Conservation (phyloP, 2,329 filamentous ascomycete species). For the Talaromyces albobiverticillius region DNA sequence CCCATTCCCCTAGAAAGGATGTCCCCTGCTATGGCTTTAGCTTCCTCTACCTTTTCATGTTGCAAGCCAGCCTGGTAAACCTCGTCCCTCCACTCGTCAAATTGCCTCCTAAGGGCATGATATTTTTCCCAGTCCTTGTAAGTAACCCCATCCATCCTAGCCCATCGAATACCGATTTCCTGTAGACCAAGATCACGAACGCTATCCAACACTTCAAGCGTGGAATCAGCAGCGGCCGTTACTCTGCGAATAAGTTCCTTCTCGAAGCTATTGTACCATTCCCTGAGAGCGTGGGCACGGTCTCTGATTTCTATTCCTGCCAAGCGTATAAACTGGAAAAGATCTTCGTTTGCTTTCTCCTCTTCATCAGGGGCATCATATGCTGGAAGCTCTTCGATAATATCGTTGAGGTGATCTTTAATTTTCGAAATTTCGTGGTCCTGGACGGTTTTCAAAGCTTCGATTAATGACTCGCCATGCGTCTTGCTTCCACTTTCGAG, state of each 20-base stretch:
- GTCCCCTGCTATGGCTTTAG: conserved; percentile 64
- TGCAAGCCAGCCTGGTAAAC: conserved; percentile 72
- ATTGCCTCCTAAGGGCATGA: conserved; percentile 77
- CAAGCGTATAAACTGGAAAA: conserved; percentile 58
- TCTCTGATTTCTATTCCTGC: conserved; percentile 73
- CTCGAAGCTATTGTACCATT: conserved; percentile 73
- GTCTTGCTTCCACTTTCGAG: conserved; percentile 61
- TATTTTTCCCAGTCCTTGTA: conserved; percentile 98
- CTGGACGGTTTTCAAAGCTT: conserved; percentile 66
- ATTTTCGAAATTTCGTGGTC: conserved; percentile 62
- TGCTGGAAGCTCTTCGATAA: conserved; percentile 56
- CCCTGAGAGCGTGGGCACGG: conserved; percentile 70
- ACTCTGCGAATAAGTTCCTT: conserved; percentile 67
- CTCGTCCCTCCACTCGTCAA: conserved; percentile 80
- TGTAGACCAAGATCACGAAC: conserved; percentile 82
- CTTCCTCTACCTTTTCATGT: conserved; percentile 67
- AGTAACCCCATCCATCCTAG: conserved; percentile 90
- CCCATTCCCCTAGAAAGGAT: conserved; percentile 78
- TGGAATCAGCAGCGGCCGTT: conserved; percentile 70
- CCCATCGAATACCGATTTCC: conserved; percentile 90
- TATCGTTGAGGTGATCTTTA: conserved; percentile 62
- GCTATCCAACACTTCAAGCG: conserved; percentile 76
- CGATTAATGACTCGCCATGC: conserved; percentile 52
- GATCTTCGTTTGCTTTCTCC: conserved; percentile 51
- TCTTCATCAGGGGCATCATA: conserved; percentile 54